Evolutionary conservation across 495 filamentous ascomycete species (phyloP), one percentile per base, ranked within the genome.

Genomic region (Aspergillus kassunensis): DNA sequence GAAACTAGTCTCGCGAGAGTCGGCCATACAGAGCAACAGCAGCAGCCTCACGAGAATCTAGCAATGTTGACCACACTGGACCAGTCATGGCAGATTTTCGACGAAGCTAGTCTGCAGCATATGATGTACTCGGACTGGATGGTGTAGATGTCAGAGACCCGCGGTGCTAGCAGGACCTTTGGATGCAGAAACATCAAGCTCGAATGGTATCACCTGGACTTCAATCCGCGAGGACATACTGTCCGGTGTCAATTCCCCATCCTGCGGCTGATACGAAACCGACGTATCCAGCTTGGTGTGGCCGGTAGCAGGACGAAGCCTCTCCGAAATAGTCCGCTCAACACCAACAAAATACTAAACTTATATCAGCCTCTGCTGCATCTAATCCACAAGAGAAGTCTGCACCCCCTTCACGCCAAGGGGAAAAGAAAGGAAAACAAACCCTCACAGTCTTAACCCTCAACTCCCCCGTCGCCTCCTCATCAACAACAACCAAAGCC

Each of bases 91-190:
- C 44, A 35, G 4, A 23, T 48, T 4, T 48, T 48, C 18, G 44
- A 48, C 31, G n/a, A 48, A 15, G n/a, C 44, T 10, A 48, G 44
- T 13, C 18, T 48, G 18, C 30, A 48, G 18, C 35, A 34, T 16
- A 48, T 48, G 44, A 36, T 48, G 19, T 36, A 48, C 18, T 37
- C 44, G 12, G 23, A 36, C 18, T 48, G 44, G 44, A 48, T 21
- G 19, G 44, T 10, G n/a, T 37, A 48, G 19, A 6, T 27, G 4
- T n/a, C n/a, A n/a, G n/a, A n/a, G n/a, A n/a, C n/a, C n/a, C n/a
- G n/a, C n/a, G n/a, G n/a, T n/a, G n/a, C n/a, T n/a, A n/a, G n/a
- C n/a, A n/a, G n/a, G n/a, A n/a, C n/a, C n/a, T n/a, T n/a, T 27
- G 24, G 24, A 27, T 27, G 24, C 9, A 9, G 30, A 16, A 6